Conservation (phyloP, 139 green algal species). For the Chlorella sp. region DNA sequence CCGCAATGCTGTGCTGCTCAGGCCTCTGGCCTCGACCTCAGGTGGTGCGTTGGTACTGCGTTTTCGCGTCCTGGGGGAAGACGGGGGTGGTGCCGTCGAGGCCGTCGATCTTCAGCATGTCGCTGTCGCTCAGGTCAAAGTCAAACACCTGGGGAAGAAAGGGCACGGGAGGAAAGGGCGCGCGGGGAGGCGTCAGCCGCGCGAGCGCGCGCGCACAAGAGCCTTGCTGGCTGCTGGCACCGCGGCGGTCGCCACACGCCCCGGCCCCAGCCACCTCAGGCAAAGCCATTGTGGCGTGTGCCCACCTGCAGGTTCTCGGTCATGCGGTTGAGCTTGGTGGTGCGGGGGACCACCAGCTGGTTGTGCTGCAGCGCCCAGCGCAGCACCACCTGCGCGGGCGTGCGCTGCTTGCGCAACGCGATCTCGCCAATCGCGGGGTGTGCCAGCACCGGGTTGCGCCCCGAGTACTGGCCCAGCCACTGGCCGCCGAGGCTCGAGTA, state of each 20-base stretch:
- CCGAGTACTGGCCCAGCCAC: slow-evolving; percentile 38
- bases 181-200: too few relatives aligned
- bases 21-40: too few relatives aligned
- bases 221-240: too few relatives aligned
- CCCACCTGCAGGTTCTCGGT: slow-evolving; percentile 50
- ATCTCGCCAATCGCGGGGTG: slow-evolving; percentile 37
- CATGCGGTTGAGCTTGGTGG: slow-evolving; percentile 44
- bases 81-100: slow-evolving; percentile 52
- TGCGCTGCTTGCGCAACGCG: slow-evolving; percentile 14
- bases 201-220: too few relatives aligned
- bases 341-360: slow-evolving; percentile 53
- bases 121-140: slow-evolving; percentile 49
- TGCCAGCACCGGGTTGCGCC: slow-evolving; percentile 61
- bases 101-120: slow-evolving; percentile 58
- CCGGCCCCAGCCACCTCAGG: too few relatives aligned
- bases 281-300: too few relatives aligned
- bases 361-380: slow-evolving; percentile 72
- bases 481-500: slow-evolving; percentile 82
- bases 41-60: too few relatives aligned
- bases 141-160: too few relatives aligned
- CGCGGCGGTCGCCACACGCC: too few relatives aligned
- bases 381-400: slow-evolving; percentile 62
- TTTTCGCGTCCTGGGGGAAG: too few relatives aligned
- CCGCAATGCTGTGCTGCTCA: too few relatives aligned
- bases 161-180: too few relatives aligned